Evolutionary conservation across 306 rosid species (phyloP).

Genomic region (Hippophae tibetana): DNA sequence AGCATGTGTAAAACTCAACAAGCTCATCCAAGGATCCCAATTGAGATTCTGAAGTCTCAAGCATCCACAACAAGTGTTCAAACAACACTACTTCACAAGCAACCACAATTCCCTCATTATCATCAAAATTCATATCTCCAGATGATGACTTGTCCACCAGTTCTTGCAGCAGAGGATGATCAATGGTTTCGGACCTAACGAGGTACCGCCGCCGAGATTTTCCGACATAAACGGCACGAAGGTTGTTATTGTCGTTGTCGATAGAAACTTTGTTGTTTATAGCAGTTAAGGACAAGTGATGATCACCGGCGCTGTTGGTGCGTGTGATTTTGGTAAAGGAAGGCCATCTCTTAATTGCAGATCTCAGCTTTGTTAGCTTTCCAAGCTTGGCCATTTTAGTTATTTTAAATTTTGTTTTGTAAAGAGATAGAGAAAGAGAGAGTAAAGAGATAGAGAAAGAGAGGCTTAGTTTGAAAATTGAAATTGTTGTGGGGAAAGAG

Average conservation of each 20-base stretch:
- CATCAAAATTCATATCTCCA: not conserved
- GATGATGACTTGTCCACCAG: conserved; percentile 50
- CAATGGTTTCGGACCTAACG: conserved; percentile 48
- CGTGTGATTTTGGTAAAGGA: conserved; percentile 62
- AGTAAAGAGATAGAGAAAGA: not conserved
- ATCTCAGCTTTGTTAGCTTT: conserved; percentile 74
- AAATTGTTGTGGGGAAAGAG: conserved; percentile 19
- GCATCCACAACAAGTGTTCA: conserved; percentile 92
- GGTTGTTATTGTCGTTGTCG: conserved; percentile 12
- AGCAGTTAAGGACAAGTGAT: conserved; percentile 9
- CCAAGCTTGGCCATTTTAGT: conserved; percentile 59
- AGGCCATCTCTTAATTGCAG: conserved; percentile 74
- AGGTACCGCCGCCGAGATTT: conserved; percentile 63
- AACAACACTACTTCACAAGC: conserved; percentile 85
- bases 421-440: conserved; percentile 23
- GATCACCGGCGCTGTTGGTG: conserved; percentile 23
- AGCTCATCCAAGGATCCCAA: conserved; percentile 78
- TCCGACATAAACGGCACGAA: conserved; percentile 66
- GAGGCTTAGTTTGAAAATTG: not conserved
- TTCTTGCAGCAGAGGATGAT: conserved; percentile 73
- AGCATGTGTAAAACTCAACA: conserved; percentile 69
- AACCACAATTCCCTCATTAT: conserved; percentile 32
- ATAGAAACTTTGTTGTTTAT: not conserved
- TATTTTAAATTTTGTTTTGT: not conserved
- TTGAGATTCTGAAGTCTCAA: conserved; percentile 52